These are phyloP conservation scores for Rubia occidens DNA, from an alignment of 305 asterid genomes.

Conservation along the genomic window DNA sequence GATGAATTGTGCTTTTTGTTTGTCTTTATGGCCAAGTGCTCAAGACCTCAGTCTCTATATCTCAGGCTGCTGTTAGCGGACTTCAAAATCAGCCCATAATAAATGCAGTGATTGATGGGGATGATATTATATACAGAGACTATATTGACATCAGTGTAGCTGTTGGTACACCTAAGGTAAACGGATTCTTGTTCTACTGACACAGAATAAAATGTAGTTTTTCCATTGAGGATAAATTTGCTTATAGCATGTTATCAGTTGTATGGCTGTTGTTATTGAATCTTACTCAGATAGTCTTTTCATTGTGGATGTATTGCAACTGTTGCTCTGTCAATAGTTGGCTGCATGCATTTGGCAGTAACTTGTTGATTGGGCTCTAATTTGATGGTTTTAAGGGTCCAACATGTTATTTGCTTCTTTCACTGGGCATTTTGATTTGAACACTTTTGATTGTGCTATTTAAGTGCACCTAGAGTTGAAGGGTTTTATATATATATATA, in stretches of 20 bases:
- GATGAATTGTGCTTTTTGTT: background rate
- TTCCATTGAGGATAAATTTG: background rate
- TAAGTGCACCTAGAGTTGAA: background rate
- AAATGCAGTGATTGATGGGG: constrained; percentile 97
- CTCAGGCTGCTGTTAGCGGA: constrained; percentile 93
- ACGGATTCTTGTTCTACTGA: constrained; percentile 7
- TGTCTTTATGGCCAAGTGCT: constrained; percentile 9
- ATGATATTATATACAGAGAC: constrained; percentile 91
- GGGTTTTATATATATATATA: too few relatives aligned
- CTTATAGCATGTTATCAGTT: background rate
- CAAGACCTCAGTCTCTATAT: constrained; percentile 8
- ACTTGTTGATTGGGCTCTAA: background rate
- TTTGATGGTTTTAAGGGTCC: background rate
- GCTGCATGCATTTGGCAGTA: background rate
- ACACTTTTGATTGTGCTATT: background rate
- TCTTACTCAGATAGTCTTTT: background rate
- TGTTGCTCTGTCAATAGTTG: background rate
- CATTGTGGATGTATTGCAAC: background rate
- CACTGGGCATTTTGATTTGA: background rate
- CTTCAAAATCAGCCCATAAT: constrained; percentile 86
- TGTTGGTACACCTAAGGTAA: constrained; percentile 96
- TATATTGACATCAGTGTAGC: constrained; percentile 92
- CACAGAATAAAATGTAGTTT: background rate
- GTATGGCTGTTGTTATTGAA: background rate
- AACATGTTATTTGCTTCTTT: background rate